These are phyloP conservation scores for Phytophthora kernoviae DNA, from an alignment of 352 stramenopile species.

Conservation along the genomic window DNA sequence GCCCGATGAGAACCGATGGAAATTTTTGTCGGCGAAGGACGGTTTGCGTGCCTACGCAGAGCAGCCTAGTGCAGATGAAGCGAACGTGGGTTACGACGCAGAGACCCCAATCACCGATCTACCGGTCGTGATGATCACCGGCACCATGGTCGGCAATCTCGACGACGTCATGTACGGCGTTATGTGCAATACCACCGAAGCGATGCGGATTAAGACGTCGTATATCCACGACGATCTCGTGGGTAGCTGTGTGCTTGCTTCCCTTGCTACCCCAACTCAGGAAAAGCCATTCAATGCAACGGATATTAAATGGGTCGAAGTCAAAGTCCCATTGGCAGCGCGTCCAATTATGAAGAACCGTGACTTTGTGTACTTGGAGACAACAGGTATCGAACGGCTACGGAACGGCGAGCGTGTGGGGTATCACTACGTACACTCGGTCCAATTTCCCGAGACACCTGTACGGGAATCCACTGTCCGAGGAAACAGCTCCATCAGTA, in stretches of 20 bases:
- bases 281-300: conserved; percentile 42
- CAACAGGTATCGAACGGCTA: conserved; percentile 40
- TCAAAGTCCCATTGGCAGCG: conserved; percentile 31
- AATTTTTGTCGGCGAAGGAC: conserved; percentile 32
- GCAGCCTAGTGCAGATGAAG: conserved; percentile 1
- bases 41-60: conserved; percentile 33
- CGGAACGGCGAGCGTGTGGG: conserved; percentile 47
- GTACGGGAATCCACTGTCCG: conserved; percentile 39
- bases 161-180: conserved; percentile 52
- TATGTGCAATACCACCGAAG: conserved; percentile 29
- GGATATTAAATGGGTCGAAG: conserved; percentile 61
- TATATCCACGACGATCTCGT: conserved; percentile 51
- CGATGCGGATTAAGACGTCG: conserved; percentile 44
- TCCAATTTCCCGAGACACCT: conserved; percentile 52
- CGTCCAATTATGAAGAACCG: conserved; percentile 48
- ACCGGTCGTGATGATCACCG: conserved; percentile 37
- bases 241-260: conserved; percentile 48
- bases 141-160: conserved; percentile 33
- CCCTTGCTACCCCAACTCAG: conserved; percentile 31
- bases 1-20: conserved; percentile 38
- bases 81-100: conserved; percentile 2
- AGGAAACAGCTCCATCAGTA: conserved; percentile 61
- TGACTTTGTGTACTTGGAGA: conserved; percentile 56
- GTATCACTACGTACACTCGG: conserved; percentile 47
- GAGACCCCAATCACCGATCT: conserved; percentile 23